Evolutionary conservation across 345 rosid genomes (phyloP).

Genomic region (Populus pruinosa): DNA sequence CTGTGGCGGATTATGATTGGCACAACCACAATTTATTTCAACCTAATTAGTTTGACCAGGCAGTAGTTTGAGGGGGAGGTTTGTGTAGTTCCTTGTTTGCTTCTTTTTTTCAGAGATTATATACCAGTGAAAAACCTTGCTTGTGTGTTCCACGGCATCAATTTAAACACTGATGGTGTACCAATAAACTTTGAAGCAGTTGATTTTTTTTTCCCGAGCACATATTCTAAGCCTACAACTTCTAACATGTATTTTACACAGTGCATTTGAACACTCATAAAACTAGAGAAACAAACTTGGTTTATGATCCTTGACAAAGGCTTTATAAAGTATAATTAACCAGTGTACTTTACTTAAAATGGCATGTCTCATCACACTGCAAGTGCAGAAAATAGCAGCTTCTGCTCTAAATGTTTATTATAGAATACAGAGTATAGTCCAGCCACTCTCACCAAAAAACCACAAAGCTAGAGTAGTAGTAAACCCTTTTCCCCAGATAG

Average conservation of each 20-base stretch:
- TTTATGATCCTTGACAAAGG: background rate
- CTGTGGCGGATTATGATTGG: background rate
- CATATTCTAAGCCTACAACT: background rate
- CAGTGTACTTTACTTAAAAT: background rate
- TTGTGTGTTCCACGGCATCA: background rate
- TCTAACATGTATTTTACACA: background rate
- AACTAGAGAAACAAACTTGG: background rate
- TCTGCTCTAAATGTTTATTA: background rate
- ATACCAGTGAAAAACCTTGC: background rate
- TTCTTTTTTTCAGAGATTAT: too few relatives aligned
- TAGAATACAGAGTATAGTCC: background rate
- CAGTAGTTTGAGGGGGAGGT: background rate
- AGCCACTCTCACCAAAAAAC: background rate
- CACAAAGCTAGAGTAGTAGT: background rate
- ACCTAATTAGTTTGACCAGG: background rate
- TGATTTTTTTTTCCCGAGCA: background rate
- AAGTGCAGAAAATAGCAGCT: background rate
- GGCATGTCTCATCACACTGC: background rate
- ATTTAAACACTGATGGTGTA: background rate
- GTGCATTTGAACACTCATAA: background rate
- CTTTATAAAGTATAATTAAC: background rate
- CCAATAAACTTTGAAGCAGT: background rate
- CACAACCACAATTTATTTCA: background rate
- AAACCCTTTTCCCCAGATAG: background rate
- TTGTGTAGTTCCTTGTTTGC: background rate